Conservation (phyloP, 1,284 basidiomycete species). For the Fomitopsis pinicola region DNA sequence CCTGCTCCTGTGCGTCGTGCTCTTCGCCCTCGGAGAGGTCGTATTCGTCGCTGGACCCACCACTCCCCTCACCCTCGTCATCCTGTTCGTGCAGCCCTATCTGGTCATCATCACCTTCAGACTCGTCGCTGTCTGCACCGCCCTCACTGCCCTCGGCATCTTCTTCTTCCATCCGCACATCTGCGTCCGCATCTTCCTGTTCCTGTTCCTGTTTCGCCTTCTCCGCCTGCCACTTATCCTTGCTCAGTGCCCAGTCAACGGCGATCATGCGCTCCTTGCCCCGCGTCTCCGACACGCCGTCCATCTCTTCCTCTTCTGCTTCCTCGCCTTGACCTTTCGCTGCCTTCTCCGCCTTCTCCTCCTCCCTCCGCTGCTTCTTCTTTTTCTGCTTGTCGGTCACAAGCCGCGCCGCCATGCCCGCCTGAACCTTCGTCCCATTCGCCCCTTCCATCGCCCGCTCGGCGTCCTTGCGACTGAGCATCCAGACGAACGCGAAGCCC, state of each 20-base stretch:
- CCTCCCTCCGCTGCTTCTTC: conserved; percentile 60
- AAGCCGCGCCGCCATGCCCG: conserved; percentile 64
- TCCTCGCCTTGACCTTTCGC: conserved; percentile 30
- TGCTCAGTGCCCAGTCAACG: conserved; percentile 96
- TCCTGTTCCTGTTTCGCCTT: conserved; percentile 50
- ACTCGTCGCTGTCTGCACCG: conserved; percentile 15
- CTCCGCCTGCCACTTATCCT: conserved; percentile 88
- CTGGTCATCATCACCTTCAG: conserved; percentile 30
- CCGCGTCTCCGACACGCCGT: conserved; percentile 34
- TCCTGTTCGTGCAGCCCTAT: conserved; percentile 42
- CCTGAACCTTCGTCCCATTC: conserved; percentile 73
- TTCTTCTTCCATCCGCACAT: conserved; percentile 20
- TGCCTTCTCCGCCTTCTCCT: conserved; percentile 45
- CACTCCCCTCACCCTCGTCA: conserved; percentile 26
- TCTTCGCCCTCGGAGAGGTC: conserved; percentile 26
- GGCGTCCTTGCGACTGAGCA: conserved; percentile 83
- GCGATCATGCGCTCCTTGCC: conserved; percentile 70
- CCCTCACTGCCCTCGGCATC: conserved; percentile 20
- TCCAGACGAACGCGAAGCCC: conserved; percentile 97
- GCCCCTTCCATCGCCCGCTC: conserved; percentile 79
- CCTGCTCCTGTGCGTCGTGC: conserved; percentile 29
- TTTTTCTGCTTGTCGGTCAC: conserved; percentile 73
- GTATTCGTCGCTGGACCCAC: conserved; percentile 29
- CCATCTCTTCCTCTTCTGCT: conserved; percentile 30
- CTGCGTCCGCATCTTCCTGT: conserved; percentile 31